These are phyloP conservation scores for Eimeria maxima DNA, from an alignment of 169 alveolate species.

Conservation along the genomic window DNA sequence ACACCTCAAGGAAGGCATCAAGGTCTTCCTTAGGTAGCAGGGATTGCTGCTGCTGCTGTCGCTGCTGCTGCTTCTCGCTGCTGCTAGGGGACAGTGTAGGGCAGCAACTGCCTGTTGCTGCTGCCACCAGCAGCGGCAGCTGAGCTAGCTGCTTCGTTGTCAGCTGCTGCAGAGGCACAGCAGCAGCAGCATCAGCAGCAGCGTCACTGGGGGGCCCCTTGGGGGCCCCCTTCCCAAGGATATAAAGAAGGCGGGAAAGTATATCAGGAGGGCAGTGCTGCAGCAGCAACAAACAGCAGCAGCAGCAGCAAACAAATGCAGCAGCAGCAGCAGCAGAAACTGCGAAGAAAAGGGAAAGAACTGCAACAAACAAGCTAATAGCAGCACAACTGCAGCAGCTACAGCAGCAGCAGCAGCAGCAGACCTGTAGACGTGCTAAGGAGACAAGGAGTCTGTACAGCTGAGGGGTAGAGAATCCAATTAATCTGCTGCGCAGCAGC, in stretches of 20 bases:
- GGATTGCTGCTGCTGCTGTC: background rate
- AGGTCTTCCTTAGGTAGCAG: background rate
- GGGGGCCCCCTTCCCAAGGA: too few species aligned
- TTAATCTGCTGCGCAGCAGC: conserved; percentile 20
- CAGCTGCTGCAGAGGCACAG: too few species aligned
- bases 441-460: conserved; percentile 96
- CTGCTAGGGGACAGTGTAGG: background rate
- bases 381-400: background rate
- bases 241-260: too few species aligned
- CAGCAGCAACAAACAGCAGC: too few species aligned
- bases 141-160: too few species aligned
- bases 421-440: too few species aligned
- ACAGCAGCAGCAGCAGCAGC: background rate
- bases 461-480: background rate
- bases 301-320: background rate
- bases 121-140: too few species aligned
- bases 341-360: background rate
- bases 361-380: too few species aligned
- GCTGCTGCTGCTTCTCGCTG: background rate
- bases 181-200: too few species aligned
- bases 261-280: too few species aligned
- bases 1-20: background rate
- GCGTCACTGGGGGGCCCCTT: too few species aligned
- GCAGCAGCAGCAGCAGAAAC: background rate
- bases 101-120: too few species aligned